These are phyloP conservation scores for Clavaria fumosa DNA, from an alignment of 768 basidiomycete genomes.

Conservation along the genomic window DNA sequence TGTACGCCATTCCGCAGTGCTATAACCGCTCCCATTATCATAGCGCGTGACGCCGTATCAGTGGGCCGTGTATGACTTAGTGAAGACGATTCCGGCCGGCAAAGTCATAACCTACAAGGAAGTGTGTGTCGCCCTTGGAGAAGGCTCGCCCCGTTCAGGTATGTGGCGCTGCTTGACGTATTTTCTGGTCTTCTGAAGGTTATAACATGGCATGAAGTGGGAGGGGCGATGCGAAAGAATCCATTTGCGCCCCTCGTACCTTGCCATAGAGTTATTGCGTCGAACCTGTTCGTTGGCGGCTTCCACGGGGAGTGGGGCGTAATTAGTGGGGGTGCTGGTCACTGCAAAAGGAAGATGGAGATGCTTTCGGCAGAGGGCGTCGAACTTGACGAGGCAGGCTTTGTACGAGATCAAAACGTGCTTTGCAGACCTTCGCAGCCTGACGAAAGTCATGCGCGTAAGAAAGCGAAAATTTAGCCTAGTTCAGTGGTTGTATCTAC, in stretches of 20 bases:
- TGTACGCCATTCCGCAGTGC: background rate
- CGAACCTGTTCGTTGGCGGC: conserved; percentile 44
- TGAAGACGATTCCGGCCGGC: conserved; percentile 31
- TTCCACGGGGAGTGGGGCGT: conserved; percentile 48
- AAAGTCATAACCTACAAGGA: conserved; percentile 43
- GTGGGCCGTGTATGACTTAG: conserved; percentile 47
- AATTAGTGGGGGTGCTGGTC: conserved; percentile 25
- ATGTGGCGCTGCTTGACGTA: conserved; percentile 10
- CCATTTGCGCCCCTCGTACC: conserved; percentile 55
- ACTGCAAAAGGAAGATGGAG: conserved; percentile 31
- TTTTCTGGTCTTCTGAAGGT: too few relatives aligned
- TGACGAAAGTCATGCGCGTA: too few relatives aligned
- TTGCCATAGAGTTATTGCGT: conserved; percentile 56
- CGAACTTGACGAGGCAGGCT: conserved; percentile 21
- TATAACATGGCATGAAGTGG: too few relatives aligned
- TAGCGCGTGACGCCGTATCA: conserved; percentile 37
- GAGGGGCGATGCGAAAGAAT: conserved; percentile 44
- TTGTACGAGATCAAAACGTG: too few relatives aligned
- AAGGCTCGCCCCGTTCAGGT: conserved; percentile 51
- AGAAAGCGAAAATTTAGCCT: too few relatives aligned
- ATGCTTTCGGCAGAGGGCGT: conserved; percentile 41
- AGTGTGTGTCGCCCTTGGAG: conserved; percentile 30
- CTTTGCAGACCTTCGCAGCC: too few relatives aligned
- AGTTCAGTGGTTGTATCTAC: too few relatives aligned
- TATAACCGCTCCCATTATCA: background rate